Base-by-base conservation (phyloP, 371 early-diverging fungal genomes). In the Entomophthora muscae region DNA sequence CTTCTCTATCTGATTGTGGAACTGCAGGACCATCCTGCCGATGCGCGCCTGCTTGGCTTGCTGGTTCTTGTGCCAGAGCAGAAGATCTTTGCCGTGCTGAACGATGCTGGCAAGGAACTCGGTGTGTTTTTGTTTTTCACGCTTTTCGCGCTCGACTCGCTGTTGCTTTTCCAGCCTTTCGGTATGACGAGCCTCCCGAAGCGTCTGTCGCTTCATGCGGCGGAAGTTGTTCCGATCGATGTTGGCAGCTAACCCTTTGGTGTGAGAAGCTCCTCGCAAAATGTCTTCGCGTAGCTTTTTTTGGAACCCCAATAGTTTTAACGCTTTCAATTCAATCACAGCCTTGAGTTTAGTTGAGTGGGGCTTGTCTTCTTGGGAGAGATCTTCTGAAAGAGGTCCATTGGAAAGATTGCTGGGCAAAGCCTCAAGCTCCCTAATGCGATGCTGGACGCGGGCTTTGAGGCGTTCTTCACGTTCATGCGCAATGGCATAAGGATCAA, bases 161-260 rank as follows among this genome's bases (percentile, higher is more conserved):
- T 92, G 91, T 66, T 87, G 88, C 22, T 88, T 76, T 70, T 96
- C 97, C 32, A 88, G 80, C 72, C 82, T 84, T 70, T 95, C 96
- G 1, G 93, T 92, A 73, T 86, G 83, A 22, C 89, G 79, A 0
- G 91, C 91, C 65, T 96, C 96, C 26, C 93, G 83, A 57, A 90
- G 70, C 0, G 90, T 83, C 67, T 87, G 90, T 68, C 88, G 91
- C 81, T 95, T 93, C 78, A 88, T 77, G 22, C 91, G 79, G 33
- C 90, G 82, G 69, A 83, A 92, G 1, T 82, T 76, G 1, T 82
- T 65, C 42, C 93, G 77, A 71, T 95, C 91, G 0, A 83, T 75
- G 0, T 87, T 81, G 2, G 94, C 88, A 1, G 82, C 80, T 42
- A 94, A 71, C 52, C 85, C 84, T 13, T 93, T 86, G 1, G 80